A percentile compares a stretch with the other conserved stretches of the same genome.
These are phyloP conservation scores for Catharanthus roseus DNA, from an alignment of 257 asterid species.

Conservation along the genomic window DNA sequence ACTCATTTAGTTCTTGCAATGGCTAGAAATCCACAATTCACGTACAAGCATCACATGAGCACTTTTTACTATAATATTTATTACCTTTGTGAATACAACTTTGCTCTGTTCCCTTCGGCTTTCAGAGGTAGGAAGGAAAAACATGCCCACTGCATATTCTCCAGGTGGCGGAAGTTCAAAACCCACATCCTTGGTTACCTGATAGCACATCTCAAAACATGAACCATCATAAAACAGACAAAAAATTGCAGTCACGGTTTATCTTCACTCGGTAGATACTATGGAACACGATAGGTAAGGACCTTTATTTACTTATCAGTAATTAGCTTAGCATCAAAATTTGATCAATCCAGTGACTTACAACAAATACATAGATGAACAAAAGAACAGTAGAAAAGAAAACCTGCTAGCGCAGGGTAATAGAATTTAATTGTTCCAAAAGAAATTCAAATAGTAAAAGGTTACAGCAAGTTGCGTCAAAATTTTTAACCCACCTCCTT, in stretches of 20 bases:
- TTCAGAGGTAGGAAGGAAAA: conserved; percentile 91
- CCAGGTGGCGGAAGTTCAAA: conserved; percentile 89
- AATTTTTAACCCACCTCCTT: conserved; percentile 49
- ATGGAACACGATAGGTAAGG: no score
- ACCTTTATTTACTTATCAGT: background rate
- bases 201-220: conserved; percentile 11
- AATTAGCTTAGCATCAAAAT: background rate
- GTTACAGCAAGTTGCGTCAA: no score
- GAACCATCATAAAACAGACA: conserved; percentile 8
- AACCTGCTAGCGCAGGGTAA: background rate
- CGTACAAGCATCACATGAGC: background rate
- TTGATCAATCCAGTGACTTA: background rate
- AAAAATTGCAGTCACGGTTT: background rate
- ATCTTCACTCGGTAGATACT: no score
- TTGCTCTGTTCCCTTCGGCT: conserved; percentile 88
- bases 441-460: no score
- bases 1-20: background rate
- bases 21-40: background rate
- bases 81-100: conserved; percentile 79
- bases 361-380: background rate
- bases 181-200: conserved; percentile 73
- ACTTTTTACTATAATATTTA: conserved; percentile 3
- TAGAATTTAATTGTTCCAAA: no score
- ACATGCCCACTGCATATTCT: conserved; percentile 96
- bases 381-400: background rate